Percentiles rank a stretch among this genome's conserved stretches.
Conservation (phyloP, 1,284 basidiomycete species). For the Cutaneotrichosporon sp. region DNA sequence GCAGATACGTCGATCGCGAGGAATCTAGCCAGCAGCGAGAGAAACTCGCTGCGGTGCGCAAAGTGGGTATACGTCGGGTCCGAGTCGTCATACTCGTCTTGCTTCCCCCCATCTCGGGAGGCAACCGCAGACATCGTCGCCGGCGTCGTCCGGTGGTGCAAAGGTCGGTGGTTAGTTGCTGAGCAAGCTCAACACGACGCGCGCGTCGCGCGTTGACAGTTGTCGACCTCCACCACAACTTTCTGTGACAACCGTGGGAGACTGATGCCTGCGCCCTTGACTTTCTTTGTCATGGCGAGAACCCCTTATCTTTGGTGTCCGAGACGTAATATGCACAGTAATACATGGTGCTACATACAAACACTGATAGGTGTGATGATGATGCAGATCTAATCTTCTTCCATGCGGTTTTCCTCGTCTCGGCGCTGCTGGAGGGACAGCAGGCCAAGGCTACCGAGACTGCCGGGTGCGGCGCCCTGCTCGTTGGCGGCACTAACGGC, state of each 20-base stretch:
- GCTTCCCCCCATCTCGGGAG: not conserved
- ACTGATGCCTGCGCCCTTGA: too few species aligned
- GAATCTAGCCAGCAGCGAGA: slow-evolving; percentile 54
- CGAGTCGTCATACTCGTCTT: slow-evolving; percentile 25
- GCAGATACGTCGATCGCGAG: slow-evolving; percentile 53
- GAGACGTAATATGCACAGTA: not conserved
- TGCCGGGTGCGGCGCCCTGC: slow-evolving; percentile 17
- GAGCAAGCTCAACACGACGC: not conserved
- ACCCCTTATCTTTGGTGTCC: too few species aligned
- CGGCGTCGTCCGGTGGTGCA: too few species aligned
- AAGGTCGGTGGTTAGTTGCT: too few species aligned
- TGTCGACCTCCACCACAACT: slow-evolving; percentile 1
- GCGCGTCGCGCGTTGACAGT: not conserved
- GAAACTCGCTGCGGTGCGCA: slow-evolving; percentile 54
- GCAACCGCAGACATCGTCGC: not conserved
- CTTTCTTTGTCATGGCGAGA: too few species aligned
- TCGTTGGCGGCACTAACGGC: slow-evolving; percentile 11
- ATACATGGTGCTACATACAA: not conserved
- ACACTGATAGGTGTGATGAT: not conserved
- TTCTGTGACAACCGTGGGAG: not conserved
- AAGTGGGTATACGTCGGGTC: slow-evolving; percentile 48
- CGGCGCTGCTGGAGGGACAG: slow-evolving; percentile 22
- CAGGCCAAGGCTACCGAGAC: slow-evolving; percentile 36
- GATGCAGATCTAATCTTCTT: slow-evolving; percentile 4
- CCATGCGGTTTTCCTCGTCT: not conserved